Conservation (phyloP, 2,329 filamentous ascomycete genomes). For the Sphaerostilbella broomeana region DNA sequence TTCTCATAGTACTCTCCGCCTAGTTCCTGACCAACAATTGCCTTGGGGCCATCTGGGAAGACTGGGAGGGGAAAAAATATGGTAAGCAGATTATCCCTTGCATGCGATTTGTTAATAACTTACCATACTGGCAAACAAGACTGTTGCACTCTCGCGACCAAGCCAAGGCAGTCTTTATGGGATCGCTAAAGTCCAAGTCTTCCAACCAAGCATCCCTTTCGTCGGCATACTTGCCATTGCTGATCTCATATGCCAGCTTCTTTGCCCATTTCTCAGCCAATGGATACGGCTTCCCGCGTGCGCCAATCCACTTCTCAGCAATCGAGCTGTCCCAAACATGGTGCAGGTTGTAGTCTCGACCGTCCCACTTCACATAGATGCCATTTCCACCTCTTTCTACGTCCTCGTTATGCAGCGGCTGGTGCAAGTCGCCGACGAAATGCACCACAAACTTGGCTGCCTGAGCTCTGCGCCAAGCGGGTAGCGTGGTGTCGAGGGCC, state of each 20-base stretch:
- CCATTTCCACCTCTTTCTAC: constrained; percentile 61
- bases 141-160: constrained; percentile 61
- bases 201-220: constrained; percentile 49
- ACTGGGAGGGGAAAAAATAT: too few relatives aligned
- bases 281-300: constrained; percentile 41
- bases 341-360: constrained; percentile 56
- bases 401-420: constrained; percentile 61
- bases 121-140: constrained; percentile 56
- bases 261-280: constrained; percentile 51
- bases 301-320: constrained; percentile 55
- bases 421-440: constrained; percentile 65
- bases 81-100: constrained; percentile 19
- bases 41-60: constrained; percentile 53
- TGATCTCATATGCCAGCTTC: constrained; percentile 49
- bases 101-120: constrained; percentile 22
- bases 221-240: constrained; percentile 46
- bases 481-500: constrained; percentile 40
- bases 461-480: constrained; percentile 42
- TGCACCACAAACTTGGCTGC: constrained; percentile 62
- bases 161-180: constrained; percentile 47
- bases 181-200: constrained; percentile 48
- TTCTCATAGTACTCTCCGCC: constrained; percentile 56
- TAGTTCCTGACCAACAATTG: constrained; percentile 54
- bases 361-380: constrained; percentile 57
- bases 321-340: constrained; percentile 69